Percentiles rank a stretch among this genome's conserved stretches.
Conservation (phyloP, 2,329 filamentous ascomycete genomes). For the Aureobasidium sp. region DNA sequence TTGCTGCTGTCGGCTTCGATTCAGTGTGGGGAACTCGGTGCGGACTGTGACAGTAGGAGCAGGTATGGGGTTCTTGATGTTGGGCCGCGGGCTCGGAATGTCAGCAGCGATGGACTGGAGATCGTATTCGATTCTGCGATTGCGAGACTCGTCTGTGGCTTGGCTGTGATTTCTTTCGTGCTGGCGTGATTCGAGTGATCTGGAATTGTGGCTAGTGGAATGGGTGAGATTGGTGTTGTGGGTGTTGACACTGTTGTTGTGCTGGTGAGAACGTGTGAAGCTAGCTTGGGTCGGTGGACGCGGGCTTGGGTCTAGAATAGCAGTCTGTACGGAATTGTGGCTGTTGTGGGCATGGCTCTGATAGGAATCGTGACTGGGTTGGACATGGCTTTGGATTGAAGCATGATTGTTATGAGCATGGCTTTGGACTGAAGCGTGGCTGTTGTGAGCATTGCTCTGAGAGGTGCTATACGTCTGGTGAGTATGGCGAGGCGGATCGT, state of each 20-base stretch:
- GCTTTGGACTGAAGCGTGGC: neutral
- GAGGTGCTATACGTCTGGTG: neutral
- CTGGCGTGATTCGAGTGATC: constrained; percentile 18
- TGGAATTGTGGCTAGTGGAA: neutral
- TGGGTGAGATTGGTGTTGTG: neutral
- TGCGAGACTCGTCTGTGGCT: constrained; percentile 61
- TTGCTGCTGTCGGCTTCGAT: constrained; percentile 84
- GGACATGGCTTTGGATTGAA: too few relatives aligned
- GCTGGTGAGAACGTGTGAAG: neutral
- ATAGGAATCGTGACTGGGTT: too few relatives aligned
- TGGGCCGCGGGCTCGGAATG: constrained; percentile 63
- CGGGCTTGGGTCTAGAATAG: neutral
- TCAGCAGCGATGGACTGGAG: constrained; percentile 92
- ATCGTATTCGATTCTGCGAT: constrained; percentile 84
- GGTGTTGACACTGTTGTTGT: constrained; percentile 5
- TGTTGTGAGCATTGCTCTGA: neutral
- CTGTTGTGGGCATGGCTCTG: neutral
- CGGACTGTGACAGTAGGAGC: constrained; percentile 86
- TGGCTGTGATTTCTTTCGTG: constrained; percentile 75
- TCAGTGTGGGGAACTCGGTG: constrained; percentile 94
- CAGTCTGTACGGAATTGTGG: neutral
- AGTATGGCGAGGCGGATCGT: constrained; percentile 27
- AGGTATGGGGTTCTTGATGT: constrained; percentile 76
- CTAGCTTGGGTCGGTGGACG: constrained; percentile 3
- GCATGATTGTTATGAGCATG: neutral